Percentiles rank a stretch among this genome's conserved stretches.
Conservation (phyloP, 768 basidiomycete genomes). For the Chalciporus pseudorubinellus region DNA sequence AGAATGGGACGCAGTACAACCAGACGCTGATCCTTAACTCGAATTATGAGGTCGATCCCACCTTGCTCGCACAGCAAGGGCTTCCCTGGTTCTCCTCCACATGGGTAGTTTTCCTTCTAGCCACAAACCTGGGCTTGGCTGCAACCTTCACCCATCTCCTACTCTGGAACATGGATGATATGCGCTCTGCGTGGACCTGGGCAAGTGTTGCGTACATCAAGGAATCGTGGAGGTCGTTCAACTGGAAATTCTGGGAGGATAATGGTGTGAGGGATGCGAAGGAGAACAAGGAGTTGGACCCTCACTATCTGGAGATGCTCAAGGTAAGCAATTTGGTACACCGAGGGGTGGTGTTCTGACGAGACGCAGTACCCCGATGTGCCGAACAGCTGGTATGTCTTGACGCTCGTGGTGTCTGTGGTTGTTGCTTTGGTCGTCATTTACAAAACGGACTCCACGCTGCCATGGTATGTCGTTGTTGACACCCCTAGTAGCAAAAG, state of each 20-base stretch:
- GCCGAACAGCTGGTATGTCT: constrained; percentile 35
- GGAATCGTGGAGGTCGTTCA: constrained; percentile 27
- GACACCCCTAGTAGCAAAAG: too few relatives aligned
- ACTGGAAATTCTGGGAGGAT: constrained; percentile 38
- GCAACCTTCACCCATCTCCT: constrained; percentile 52
- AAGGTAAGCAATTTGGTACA: too few relatives aligned
- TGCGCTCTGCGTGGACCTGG: constrained; percentile 49
- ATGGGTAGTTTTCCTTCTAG: constrained; percentile 20
- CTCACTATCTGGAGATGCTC: constrained; percentile 53
- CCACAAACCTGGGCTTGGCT: constrained; percentile 31
- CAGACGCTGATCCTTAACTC: constrained; percentile 53
- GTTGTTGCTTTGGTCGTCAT: constrained; percentile 53
- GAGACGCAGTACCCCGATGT: constrained; percentile 40
- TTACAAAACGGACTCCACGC: constrained; percentile 49
- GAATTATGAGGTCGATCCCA: constrained; percentile 49
- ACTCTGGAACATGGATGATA: constrained; percentile 54
- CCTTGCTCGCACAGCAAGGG: constrained; percentile 43
- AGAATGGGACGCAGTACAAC: constrained; percentile 52
- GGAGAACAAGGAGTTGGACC: constrained; percentile 45
- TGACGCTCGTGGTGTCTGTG: constrained; percentile 28
- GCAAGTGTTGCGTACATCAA: constrained; percentile 27
- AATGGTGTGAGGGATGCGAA: constrained; percentile 25
- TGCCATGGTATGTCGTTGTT: constrained; percentile 44
- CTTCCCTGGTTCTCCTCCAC: constrained; percentile 30
- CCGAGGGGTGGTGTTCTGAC: too few relatives aligned